Evolutionary conservation across 177 flowering plant genomes (phyloP).

Genomic region (Vitis hybrid): DNA sequence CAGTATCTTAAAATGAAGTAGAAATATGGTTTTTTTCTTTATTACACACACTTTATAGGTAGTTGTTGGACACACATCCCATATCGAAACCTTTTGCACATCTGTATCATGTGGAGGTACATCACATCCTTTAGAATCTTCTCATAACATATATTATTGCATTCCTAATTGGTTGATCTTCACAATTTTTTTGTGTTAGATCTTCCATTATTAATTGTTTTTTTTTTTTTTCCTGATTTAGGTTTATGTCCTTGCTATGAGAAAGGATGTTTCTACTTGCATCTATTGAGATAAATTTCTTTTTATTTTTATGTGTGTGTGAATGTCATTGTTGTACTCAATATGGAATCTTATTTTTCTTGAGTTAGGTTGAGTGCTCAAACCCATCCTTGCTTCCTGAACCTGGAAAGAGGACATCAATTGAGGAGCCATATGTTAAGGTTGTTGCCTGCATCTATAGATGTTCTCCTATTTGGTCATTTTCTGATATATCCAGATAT

Average conservation of each 20-base stretch:
- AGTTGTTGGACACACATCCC: too few relatives aligned
- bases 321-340: background rate
- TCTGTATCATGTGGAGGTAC: too few relatives aligned
- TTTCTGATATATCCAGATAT: background rate
- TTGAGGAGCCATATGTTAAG: conserved; percentile 95
- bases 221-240: background rate
- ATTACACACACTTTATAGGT: too few relatives aligned
- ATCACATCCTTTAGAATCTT: too few relatives aligned
- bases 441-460: conserved; percentile 33
- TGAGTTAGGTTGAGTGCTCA: conserved; percentile 83
- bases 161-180: background rate
- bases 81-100: too few relatives aligned
- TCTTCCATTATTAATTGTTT: background rate
- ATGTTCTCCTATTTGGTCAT: background rate
- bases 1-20: too few relatives aligned
- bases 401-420: conserved; percentile 74
- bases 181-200: background rate
- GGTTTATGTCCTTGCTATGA: background rate
- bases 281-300: background rate
- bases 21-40: too few relatives aligned
- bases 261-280: too few relatives aligned
- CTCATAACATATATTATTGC: background rate
- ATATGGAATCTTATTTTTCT: conserved; percentile 7
- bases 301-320: background rate
- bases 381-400: conserved; percentile 95